A percentile compares a stretch with the other conserved stretches of the same genome.
These are phyloP conservation scores for Pulveroboletus ravenelii DNA, from an alignment of 768 basidiomycete genomes.

Conservation along the genomic window DNA sequence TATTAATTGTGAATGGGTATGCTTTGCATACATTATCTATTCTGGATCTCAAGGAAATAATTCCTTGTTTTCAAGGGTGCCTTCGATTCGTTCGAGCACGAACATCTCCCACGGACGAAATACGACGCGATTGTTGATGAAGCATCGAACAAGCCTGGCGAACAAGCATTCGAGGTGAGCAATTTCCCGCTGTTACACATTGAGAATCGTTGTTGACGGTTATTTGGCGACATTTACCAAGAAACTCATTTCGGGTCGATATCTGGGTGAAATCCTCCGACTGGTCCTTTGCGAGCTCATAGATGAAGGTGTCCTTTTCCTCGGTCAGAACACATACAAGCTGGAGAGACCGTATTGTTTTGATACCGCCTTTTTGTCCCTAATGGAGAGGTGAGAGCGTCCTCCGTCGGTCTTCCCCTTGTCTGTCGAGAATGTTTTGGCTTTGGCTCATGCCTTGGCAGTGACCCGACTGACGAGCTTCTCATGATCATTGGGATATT, in stretches of 20 bases:
- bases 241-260: constrained; percentile 96
- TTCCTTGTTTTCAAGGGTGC: constrained; percentile 59
- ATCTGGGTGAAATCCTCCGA: constrained; percentile 95
- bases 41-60: neutral
- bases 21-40: constrained; percentile 12
- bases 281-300: constrained; percentile 92
- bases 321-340: constrained; percentile 98
- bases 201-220: neutral
- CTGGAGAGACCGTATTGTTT: constrained; percentile 89
- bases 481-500: constrained; percentile 97
- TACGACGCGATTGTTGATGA: constrained; percentile 93
- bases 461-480: constrained; percentile 94
- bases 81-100: constrained; percentile 93
- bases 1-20: constrained; percentile 97
- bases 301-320: constrained; percentile 94
- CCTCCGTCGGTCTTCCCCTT: neutral
- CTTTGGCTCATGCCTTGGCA: constrained; percentile 27
- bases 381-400: constrained; percentile 82
- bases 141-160: constrained; percentile 91
- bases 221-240: constrained; percentile 16
- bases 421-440: neutral
- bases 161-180: constrained; percentile 86
- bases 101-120: constrained; percentile 91
- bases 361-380: constrained; percentile 93
- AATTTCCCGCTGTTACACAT: neutral